Evolutionary conservation across 352 stramenopile genomes (phyloP), one percentile per base, ranked within the genome.

Genomic region (Phytophthora macrochlamydospora): DNA sequence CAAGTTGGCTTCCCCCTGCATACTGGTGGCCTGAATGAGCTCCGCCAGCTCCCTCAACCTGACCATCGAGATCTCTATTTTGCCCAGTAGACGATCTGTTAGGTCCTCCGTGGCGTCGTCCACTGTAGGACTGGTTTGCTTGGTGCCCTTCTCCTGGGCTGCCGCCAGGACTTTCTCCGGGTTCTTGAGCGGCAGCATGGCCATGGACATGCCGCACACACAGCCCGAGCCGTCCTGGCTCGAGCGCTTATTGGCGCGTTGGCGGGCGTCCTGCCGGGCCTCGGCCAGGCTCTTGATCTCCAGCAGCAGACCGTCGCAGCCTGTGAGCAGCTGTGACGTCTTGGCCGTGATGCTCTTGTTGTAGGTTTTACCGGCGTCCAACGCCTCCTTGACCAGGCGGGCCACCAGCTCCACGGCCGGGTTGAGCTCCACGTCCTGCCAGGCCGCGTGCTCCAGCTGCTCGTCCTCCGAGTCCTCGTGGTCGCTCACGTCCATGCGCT

Each of bases 391-490:
- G n/a, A 92, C 69, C 2, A 95, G 50, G 31, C 56, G 67, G 46
- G 71, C 65, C 56, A 92, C 87, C 51, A 95, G 56, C 28, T 95
- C 85, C 45, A 91, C 85, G 28, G 85, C 87, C n/a, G 87, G 87
- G 51, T 91, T 92, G 61, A 95, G 58, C 49, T 95, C 83, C 62
- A 95, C 81, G 56, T 92, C 79, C 53, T 93, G 81, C 85, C 85
- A 95, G 18, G 83, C 75, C 32, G 78, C 78, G 56, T 91, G 77
- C 74, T 92, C 87, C 33, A 78, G 73, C 59, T 92, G 85, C 42
- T 95, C 86, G 56, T 95, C 87, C 70, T 95, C 87, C 66, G 85
- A 93, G 73, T 91, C 78, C 62, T 95, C 87, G 48, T 92, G 67
- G 67, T 95, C 87, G 69, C 85, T 93, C 44, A 87, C 38, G 2